Evolutionary conservation across 495 filamentous ascomycete genomes (phyloP).

Genomic region (Neurospora sp.): DNA sequence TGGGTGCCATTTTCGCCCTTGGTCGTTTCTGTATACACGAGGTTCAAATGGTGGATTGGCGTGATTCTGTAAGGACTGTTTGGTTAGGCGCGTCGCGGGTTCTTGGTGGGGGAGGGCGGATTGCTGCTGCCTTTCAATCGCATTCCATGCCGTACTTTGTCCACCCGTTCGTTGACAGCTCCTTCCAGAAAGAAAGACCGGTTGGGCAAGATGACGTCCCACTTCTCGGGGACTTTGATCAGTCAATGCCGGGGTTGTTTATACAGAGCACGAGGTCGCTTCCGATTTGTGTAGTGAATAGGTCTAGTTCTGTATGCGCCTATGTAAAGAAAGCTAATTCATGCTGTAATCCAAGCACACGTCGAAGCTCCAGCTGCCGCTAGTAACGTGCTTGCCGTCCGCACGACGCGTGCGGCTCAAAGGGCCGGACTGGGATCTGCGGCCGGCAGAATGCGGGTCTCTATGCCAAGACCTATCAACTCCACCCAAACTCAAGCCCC

Average conservation of each 20-base stretch:
- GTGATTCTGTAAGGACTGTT: not conserved
- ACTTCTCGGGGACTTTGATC: not conserved
- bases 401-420: not conserved
- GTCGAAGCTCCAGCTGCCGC: not conserved
- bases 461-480: not conserved
- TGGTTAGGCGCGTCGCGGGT: not conserved
- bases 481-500: not conserved
- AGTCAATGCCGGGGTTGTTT: not conserved
- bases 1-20: constrained; percentile 15
- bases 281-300: not conserved
- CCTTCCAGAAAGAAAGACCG: not conserved
- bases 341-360: not conserved
- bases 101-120: not conserved
- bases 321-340: not conserved
- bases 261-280: not conserved
- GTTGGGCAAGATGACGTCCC: not conserved
- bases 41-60: not conserved
- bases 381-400: not conserved
- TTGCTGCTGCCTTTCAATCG: not conserved
- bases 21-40: not conserved
- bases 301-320: not conserved
- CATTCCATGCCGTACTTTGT: not conserved
- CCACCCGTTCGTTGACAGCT: not conserved
- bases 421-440: not conserved
- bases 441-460: not conserved